Evolutionary conservation across 306 rosid genomes (phyloP), one percentile per base, ranked within the genome.

Genomic region (Vigna unguiculata): DNA sequence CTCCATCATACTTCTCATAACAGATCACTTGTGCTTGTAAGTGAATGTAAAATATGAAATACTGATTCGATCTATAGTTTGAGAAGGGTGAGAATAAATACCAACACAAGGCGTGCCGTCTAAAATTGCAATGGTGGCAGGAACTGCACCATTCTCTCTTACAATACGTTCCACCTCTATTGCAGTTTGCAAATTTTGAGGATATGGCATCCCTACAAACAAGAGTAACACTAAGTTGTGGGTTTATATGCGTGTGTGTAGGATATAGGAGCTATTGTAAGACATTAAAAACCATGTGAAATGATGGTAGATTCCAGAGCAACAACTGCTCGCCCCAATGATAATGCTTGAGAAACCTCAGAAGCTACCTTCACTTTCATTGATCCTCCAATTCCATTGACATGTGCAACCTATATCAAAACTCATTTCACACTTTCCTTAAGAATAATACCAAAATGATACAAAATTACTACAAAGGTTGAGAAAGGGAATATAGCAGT

Each of bases 221-320:
- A 74, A 78, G 45, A 83, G 64, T n/a, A 45, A 65, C 20, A 48
- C 38, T 22, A 76, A 71, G 17, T 4, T 60, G 6, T 15, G n/a
- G 10, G 22, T 38, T 1, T 46, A 40, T 40, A 40, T 40, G 45
- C 10, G 13, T 40, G 45, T 36, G 38, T 7, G 13, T 40, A 34
- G 45, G 2, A 9, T 40, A 9, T 40, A 40, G 13, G 13, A 5
- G 4, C 32, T 28, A 43, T 9, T 43, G 13, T 43, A 43, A 4
- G 15, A 43, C 3, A 43, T 43, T 43, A 43, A 2, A 43, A 43
- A 43, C 98, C 97, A 69, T 94, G 97, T 21, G 97, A 91, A 78
- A 94, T 90, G 59, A 94, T 90, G 69, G 97, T 94, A 78, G 98
- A 91, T 85, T 94, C 97, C 14, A 94, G 93, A 79, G 96, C 98